Evolutionary conservation across 1,139 yeast genomes (phyloP).

Genomic region (Magnusiomyces suaveolens): DNA sequence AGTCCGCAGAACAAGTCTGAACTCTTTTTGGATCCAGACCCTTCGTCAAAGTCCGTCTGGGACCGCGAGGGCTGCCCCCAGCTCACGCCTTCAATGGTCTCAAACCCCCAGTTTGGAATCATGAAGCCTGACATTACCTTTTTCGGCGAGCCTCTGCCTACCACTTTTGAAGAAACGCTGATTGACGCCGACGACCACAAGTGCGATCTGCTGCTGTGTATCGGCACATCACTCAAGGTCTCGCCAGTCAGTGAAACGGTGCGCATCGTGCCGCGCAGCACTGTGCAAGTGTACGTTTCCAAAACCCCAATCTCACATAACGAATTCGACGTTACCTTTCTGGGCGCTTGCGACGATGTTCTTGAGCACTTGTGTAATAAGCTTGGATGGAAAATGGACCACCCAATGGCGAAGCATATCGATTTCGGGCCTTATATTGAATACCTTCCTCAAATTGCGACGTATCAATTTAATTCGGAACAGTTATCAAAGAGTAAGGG

Average conservation of each 20-base stretch:
- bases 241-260: constrained; percentile 91
- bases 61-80: neutral
- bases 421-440: constrained; percentile 19
- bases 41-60: neutral
- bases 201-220: constrained; percentile 76
- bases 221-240: constrained; percentile 90
- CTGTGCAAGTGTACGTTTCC: constrained; percentile 80
- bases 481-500: neutral
- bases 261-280: constrained; percentile 54
- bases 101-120: constrained; percentile 47
- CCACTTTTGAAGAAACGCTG: constrained; percentile 53
- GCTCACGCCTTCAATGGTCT: constrained; percentile 6
- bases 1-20: neutral
- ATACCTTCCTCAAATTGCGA: constrained; percentile 18
- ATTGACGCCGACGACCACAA: constrained; percentile 39
- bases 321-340: constrained; percentile 69
- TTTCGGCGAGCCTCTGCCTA: constrained; percentile 82
- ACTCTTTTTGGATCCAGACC: neutral
- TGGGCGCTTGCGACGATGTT: constrained; percentile 85
- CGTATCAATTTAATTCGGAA: constrained; percentile 18
- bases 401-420: constrained; percentile 34
- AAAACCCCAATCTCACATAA: constrained; percentile 69
- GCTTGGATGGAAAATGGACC: constrained; percentile 62
- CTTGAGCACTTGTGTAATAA: constrained; percentile 55
- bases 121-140: constrained; percentile 93